Percentiles rank a stretch among this genome's conserved stretches.
These are phyloP conservation scores for Aspergillus sp. DNA, from an alignment of 2,329 filamentous ascomycete genomes.

Conservation along the genomic window DNA sequence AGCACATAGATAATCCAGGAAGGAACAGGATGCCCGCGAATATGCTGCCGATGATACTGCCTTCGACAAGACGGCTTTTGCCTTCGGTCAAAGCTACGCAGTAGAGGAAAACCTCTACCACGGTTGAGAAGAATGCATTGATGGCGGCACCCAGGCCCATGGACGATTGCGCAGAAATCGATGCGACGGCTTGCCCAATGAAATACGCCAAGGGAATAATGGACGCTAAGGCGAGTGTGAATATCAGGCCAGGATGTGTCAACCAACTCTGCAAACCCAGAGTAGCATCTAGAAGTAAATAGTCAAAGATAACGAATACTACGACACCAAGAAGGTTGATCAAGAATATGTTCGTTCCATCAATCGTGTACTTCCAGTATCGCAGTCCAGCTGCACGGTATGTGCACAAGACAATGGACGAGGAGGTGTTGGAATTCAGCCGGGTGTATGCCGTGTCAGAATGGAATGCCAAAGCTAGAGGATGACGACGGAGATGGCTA, in stretches of 20 bases:
- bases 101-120: conserved; percentile 97
- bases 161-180: conserved; percentile 95
- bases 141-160: conserved; percentile 97
- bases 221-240: conserved; percentile 76
- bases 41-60: conserved; percentile 95
- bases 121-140: conserved; percentile 96
- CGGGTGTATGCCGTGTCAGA: conserved; percentile 74
- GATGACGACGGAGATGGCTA: conserved; percentile 86
- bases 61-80: conserved; percentile 88
- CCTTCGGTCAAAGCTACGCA: conserved; percentile 90
- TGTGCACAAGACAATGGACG: conserved; percentile 89
- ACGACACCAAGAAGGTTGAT: conserved; percentile 95
- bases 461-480: conserved; percentile 88
- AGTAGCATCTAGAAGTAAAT: conserved; percentile 67
- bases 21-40: conserved; percentile 95
- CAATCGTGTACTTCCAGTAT: conserved; percentile 99
- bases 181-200: conserved; percentile 96
- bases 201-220: conserved; percentile 98
- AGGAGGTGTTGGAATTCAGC: conserved; percentile 64
- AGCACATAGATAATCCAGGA: conserved; percentile 96
- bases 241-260: conserved; percentile 81
- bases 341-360: conserved; percentile 97
- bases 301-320: conserved; percentile 92
- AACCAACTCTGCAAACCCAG: conserved; percentile 67
- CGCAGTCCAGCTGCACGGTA: conserved; percentile 90